A percentile compares a stretch with the other conserved stretches of the same genome.
Evolutionary conservation across 176 grass and related monocot species (phyloP).

Genomic region (Zoysia japonica): DNA sequence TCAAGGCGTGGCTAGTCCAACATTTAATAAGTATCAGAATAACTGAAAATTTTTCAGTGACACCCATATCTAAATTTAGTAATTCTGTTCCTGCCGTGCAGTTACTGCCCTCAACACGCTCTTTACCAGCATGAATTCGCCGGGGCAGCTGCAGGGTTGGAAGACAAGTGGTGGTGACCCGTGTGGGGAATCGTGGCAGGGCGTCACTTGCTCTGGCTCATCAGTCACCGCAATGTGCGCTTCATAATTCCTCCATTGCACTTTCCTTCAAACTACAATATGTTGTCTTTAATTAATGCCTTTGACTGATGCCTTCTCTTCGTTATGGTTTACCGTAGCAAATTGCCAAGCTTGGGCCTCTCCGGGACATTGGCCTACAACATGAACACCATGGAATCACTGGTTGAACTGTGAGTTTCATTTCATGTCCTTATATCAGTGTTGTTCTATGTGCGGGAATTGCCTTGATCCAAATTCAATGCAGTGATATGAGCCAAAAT

Average conservation of each 20-base stretch:
- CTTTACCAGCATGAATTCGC: conserved; percentile 87
- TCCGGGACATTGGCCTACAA: conserved; percentile 67
- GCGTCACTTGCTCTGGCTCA: conserved; percentile 76
- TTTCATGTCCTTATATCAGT: conserved; percentile 13
- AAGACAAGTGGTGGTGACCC: conserved; percentile 71
- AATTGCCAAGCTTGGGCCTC: conserved; percentile 73
- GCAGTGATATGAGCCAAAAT: conserved; percentile 91
- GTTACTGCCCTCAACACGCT: conserved; percentile 73
- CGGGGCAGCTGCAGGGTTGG: conserved; percentile 70
- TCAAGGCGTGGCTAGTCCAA: conserved; percentile 9
- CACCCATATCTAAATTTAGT: background rate
- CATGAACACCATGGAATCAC: conserved; percentile 67
- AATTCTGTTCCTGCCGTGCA: conserved; percentile 44
- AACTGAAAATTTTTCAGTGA: conserved; percentile 21
- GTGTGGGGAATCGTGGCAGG: conserved; percentile 72
- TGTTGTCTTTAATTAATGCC: background rate
- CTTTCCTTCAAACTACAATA: background rate
- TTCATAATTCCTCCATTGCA: background rate
- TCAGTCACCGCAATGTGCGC: conserved; percentile 74
- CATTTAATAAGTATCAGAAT: conserved; percentile 18
- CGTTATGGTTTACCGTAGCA: conserved; percentile 46
- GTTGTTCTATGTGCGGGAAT: background rate
- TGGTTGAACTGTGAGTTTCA: conserved; percentile 78
- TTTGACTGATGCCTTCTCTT: conserved; percentile 22
- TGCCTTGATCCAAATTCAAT: conserved; percentile 40